phyloP scores from a whole-genome alignment of 768 basidiomycete species.

The Collybiopsis luxurians region DNA sequence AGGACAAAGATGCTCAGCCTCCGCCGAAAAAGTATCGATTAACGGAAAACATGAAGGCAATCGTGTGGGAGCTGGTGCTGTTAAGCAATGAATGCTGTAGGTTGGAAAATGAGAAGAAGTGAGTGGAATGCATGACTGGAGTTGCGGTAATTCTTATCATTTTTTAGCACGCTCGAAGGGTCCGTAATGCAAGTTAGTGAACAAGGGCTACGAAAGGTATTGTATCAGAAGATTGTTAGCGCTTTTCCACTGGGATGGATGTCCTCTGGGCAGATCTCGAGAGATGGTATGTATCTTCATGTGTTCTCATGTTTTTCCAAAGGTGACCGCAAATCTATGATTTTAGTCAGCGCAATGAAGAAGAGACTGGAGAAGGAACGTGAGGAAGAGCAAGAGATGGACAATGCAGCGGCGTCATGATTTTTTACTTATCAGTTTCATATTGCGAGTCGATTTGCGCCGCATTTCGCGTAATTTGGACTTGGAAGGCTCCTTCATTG shows the following conservation, averaged over 20 bases:
- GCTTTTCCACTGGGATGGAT: conserved; percentile 85
- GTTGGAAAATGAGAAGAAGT: conserved; percentile 62
- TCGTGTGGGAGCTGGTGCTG: conserved; percentile 78
- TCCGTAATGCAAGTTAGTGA: conserved; percentile 73
- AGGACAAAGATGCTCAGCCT: conserved; percentile 41
- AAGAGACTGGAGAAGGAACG: conserved; percentile 75
- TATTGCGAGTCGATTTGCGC: too few relatives aligned
- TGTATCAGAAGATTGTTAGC: conserved; percentile 86
- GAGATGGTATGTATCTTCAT: conserved; percentile 62
- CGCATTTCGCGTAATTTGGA: too few relatives aligned
- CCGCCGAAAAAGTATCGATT: conserved; percentile 76
- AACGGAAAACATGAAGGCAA: conserved; percentile 77
- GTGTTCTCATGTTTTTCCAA: not conserved
- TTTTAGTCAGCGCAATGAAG: conserved; percentile 79
- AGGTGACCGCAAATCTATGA: not conserved
- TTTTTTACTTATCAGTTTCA: not conserved
- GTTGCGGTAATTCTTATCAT: not conserved
- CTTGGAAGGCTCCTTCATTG: too few relatives aligned
- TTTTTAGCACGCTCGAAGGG: conserved; percentile 53
- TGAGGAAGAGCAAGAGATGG: conserved; percentile 45
- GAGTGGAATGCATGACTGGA: too few relatives aligned
- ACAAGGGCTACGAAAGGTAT: conserved; percentile 72
- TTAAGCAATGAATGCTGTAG: conserved; percentile 83
- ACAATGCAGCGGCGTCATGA: not conserved
- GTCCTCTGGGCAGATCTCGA: conserved; percentile 80